Conservation (phyloP, 1,284 basidiomycete species). For the Cerrena zonata region DNA sequence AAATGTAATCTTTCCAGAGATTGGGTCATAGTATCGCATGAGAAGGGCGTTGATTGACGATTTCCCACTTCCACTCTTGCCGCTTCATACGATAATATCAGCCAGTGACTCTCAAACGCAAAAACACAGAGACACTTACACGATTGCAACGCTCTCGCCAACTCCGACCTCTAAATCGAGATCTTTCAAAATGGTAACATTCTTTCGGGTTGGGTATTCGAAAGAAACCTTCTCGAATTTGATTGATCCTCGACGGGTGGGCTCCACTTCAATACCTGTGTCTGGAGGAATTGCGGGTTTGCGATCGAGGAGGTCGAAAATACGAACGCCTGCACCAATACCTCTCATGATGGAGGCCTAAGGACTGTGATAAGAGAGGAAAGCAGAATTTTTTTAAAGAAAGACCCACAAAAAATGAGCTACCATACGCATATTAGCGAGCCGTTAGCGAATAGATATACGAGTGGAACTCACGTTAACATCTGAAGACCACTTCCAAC, state of each 20-base stretch:
- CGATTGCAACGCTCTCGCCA: constrained; percentile 86
- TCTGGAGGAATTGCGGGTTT: constrained; percentile 64
- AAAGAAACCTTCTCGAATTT: constrained; percentile 79
- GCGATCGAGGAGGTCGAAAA: constrained; percentile 89
- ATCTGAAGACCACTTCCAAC: constrained; percentile 77
- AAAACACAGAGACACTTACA: constrained; percentile 48
- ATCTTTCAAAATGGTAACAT: constrained; percentile 72
- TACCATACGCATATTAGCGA: constrained; percentile 13
- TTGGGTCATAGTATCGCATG: constrained; percentile 89
- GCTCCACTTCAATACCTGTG: constrained; percentile 51
- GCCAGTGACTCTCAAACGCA: not conserved
- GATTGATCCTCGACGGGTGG: constrained; percentile 58
- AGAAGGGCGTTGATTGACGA: constrained; percentile 86
- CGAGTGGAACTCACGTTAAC: constrained; percentile 55
- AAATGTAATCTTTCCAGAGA: constrained; percentile 74
- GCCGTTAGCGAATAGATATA: constrained; percentile 9
- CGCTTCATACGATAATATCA: constrained; percentile 40
- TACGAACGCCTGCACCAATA: constrained; percentile 86
- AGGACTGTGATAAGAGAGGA: not conserved
- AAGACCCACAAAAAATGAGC: constrained; percentile 38
- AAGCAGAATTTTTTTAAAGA: not conserved
- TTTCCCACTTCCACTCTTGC: constrained; percentile 86
- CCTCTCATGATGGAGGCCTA: constrained; percentile 84
- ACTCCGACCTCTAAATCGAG: constrained; percentile 73
- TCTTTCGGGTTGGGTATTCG: constrained; percentile 80